Conservation (phyloP, 2,329 filamentous ascomycete genomes). For the Calonectria multiphialidica region DNA sequence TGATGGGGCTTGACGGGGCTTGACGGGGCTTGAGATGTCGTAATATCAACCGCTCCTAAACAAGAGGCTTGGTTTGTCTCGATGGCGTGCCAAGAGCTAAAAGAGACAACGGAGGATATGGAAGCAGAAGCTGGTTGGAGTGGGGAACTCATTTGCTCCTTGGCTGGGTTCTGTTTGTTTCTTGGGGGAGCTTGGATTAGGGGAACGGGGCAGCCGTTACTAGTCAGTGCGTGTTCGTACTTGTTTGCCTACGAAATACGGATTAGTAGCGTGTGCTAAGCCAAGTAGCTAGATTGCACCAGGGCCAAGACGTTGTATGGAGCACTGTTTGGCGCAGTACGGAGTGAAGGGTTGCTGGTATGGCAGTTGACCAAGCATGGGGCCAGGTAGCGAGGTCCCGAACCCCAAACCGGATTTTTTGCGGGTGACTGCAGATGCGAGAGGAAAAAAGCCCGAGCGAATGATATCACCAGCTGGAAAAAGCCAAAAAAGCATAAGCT, state of each 20-base stretch:
- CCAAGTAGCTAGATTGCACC: background rate
- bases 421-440: background rate
- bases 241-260: background rate
- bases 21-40: constrained; percentile 16
- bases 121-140: background rate
- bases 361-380: background rate
- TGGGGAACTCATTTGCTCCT: constrained; percentile 15
- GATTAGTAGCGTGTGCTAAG: background rate
- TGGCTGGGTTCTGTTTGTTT: background rate
- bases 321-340: no score
- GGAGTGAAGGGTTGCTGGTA: background rate
- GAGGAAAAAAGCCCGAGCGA: background rate
- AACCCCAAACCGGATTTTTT: background rate
- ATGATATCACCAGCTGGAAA: background rate
- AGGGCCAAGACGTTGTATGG: background rate
- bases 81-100: background rate
- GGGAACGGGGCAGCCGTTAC: background rate
- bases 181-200: constrained; percentile 1
- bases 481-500: constrained; percentile 5
- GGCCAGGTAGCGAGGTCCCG: background rate
- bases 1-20: background rate
- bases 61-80: background rate
- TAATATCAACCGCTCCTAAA: constrained; percentile 20
- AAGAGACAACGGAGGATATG: constrained; percentile 3
- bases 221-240: background rate